Percentiles rank a stretch among this genome's conserved stretches.
Conservation (phyloP, 345 rosid species). For the Citropsis articulata region DNA sequence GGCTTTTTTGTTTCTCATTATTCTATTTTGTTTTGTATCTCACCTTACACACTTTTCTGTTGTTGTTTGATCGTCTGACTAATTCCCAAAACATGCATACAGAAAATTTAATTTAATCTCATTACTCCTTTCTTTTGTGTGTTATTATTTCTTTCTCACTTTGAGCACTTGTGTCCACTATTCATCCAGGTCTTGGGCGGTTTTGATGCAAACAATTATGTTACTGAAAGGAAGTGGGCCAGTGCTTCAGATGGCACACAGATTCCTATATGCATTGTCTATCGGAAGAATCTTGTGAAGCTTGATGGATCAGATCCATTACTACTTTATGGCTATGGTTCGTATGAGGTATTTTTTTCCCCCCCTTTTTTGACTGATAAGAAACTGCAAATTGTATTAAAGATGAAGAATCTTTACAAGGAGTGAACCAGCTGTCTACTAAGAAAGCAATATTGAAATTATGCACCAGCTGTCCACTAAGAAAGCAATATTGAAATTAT, state of each 20-base stretch:
- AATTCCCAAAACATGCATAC: background rate
- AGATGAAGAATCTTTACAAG: too few relatives aligned
- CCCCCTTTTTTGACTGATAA: too few relatives aligned
- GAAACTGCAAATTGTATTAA: too few relatives aligned
- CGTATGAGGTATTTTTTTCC: constrained; percentile 71
- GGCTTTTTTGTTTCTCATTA: background rate
- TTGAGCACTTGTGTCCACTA: constrained; percentile 3
- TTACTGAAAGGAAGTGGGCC: constrained; percentile 88
- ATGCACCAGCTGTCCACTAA: too few relatives aligned
- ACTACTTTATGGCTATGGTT: constrained; percentile 89
- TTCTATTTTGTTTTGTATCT: background rate
- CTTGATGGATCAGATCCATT: constrained; percentile 83
- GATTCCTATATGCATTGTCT: constrained; percentile 82
- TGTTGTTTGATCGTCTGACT: background rate
- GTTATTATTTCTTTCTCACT: background rate
- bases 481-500: constrained; percentile 6
- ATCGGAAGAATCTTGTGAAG: constrained; percentile 65
- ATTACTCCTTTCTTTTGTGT: background rate
- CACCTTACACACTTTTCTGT: background rate
- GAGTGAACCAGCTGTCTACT: too few relatives aligned
- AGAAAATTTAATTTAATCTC: background rate
- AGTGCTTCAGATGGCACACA: constrained; percentile 78
- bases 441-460: constrained; percentile 5
- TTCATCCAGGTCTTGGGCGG: constrained; percentile 77
- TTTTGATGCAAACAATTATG: constrained; percentile 75